These are phyloP conservation scores for Wickerhamiella domercqiae DNA, from an alignment of 805 yeast species.

Conservation along the genomic window DNA sequence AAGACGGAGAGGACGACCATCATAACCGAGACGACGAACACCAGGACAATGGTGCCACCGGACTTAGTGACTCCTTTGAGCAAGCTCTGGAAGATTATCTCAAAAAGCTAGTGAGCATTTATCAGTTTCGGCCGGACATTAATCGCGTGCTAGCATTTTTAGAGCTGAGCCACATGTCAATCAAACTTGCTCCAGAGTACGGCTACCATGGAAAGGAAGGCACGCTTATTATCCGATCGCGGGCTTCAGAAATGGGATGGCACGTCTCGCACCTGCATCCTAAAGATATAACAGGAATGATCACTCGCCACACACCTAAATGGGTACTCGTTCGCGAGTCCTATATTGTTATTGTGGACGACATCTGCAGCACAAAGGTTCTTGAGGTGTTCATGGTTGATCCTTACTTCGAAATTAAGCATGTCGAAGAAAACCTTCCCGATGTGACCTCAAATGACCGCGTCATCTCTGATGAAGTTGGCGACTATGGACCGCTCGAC, in stretches of 20 bases:
- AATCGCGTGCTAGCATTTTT: slow-evolving; percentile 73
- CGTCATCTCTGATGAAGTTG: background rate
- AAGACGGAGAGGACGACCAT: background rate
- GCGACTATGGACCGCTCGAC: background rate
- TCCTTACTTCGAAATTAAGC: slow-evolving; percentile 40
- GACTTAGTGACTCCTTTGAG: slow-evolving; percentile 8
- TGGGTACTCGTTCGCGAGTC: slow-evolving; percentile 85
- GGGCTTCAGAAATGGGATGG: slow-evolving; percentile 89
- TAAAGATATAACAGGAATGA: slow-evolving; percentile 71
- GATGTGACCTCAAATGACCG: background rate
- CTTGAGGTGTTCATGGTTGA: slow-evolving; percentile 89
- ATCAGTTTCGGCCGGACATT: slow-evolving; percentile 64
- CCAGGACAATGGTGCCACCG: slow-evolving; percentile 4
- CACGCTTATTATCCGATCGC: slow-evolving; percentile 57
- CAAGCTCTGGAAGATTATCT: slow-evolving; percentile 48
- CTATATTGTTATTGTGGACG: slow-evolving; percentile 72
- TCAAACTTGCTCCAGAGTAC: slow-evolving; percentile 66
- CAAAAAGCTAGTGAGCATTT: slow-evolving; percentile 38
- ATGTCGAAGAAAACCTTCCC: slow-evolving; percentile 9
- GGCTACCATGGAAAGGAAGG: slow-evolving; percentile 86
- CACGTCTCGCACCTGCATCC: slow-evolving; percentile 76
- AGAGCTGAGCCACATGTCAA: slow-evolving; percentile 79
- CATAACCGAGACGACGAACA: slow-evolving; percentile 2
- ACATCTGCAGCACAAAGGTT: slow-evolving; percentile 73
- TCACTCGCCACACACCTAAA: slow-evolving; percentile 75